phyloP scores from a whole-genome alignment of 140 eudicot species.

The Oenanthe javanica region DNA sequence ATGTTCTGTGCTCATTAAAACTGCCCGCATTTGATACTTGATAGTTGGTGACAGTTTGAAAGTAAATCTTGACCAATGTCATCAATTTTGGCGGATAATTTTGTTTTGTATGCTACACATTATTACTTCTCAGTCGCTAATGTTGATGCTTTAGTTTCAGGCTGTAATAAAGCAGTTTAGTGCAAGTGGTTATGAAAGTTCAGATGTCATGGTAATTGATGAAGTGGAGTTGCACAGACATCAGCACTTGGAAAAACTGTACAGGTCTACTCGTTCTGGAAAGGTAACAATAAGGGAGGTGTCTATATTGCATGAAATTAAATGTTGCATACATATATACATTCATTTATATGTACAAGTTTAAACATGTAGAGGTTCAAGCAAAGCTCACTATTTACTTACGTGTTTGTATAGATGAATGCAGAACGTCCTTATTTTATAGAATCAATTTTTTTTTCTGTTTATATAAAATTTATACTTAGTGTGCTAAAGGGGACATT shows the following conservation, averaged over 20 bases:
- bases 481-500: neutral
- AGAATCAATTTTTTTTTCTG: neutral
- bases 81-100: neutral
- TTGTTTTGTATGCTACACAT: neutral
- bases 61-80: neutral
- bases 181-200: constrained; percentile 80
- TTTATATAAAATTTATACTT: neutral
- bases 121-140: neutral
- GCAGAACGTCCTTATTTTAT: neutral
- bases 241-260: constrained; percentile 80
- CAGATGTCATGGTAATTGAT: constrained; percentile 84
- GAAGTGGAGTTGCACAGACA: constrained; percentile 92
- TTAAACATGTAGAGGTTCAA: neutral
- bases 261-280: constrained; percentile 84
- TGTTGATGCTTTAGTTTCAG: constrained; percentile 38
- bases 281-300: constrained; percentile 43
- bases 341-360: neutral
- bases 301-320: neutral
- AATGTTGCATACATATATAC: neutral
- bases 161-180: constrained; percentile 96
- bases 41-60: neutral
- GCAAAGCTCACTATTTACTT: neutral
- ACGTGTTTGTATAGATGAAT: neutral
- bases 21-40: too few relatives aligned
- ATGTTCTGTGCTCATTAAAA: too few relatives aligned